A percentile compares a stretch with the other conserved stretches of the same genome.
Evolutionary conservation across 768 basidiomycete genomes (phyloP).

Genomic region (Leccinellum rugosiceps): DNA sequence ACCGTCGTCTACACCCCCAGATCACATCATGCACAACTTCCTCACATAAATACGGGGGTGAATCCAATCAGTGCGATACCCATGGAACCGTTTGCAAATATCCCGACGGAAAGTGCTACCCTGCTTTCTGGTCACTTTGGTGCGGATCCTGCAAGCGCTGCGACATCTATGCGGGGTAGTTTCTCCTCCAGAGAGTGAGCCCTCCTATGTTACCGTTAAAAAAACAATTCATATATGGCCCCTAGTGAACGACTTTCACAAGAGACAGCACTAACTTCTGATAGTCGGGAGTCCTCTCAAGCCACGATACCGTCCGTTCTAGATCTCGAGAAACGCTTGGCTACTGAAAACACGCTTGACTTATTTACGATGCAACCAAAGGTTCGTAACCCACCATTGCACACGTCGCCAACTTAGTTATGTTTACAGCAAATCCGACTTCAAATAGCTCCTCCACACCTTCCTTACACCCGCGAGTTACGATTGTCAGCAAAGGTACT

Average conservation of each 20-base stretch:
- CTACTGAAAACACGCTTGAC: conserved; percentile 78
- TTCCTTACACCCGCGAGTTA: conserved; percentile 76
- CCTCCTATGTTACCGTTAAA: not conserved
- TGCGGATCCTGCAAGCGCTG: conserved; percentile 39
- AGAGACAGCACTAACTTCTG: conserved; percentile 54
- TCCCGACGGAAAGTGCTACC: not conserved
- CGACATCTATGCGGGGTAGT: conserved; percentile 50
- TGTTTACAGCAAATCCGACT: conserved; percentile 72
- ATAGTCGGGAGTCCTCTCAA: conserved; percentile 49
- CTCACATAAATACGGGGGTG: not conserved
- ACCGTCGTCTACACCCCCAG: conserved; percentile 24
- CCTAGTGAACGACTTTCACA: conserved; percentile 57
- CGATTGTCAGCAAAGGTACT: conserved; percentile 68
- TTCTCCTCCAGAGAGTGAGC: conserved; percentile 57
- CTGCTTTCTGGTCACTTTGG: conserved; percentile 24
- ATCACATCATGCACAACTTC: not conserved
- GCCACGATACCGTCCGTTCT: conserved; percentile 56
- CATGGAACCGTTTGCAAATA: not conserved
- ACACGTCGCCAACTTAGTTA: conserved; percentile 1
- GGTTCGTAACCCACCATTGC: conserved; percentile 40
- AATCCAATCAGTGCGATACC: not conserved
- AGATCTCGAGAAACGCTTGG: conserved; percentile 79
- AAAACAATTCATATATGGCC: conserved; percentile 6
- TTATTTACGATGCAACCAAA: conserved; percentile 95
- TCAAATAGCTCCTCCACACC: conserved; percentile 79